Base-by-base conservation (phyloP, 2,329 filamentous ascomycete genomes). In the Neoascochyta sp. region DNA sequence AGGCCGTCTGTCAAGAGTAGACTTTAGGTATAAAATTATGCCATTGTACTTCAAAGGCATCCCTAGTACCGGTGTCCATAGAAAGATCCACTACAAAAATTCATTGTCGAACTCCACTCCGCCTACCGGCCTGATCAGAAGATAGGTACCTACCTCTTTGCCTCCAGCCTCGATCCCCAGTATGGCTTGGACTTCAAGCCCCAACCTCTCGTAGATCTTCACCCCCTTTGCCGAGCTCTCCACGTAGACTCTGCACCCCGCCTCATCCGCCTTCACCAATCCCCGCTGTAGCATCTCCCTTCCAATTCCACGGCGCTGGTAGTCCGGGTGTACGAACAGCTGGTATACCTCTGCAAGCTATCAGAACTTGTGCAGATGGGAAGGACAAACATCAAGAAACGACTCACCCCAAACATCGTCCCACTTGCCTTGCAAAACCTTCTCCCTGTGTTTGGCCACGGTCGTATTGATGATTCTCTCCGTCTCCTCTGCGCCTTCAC, bases 241-340 rank as follows among this genome's bases (percentile, higher is more conserved):
- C 8, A 51, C 22, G 33, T 44, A 49, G 7, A 41, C 23, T 1
- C 36, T 36, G 9, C 41, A 22, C 1, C 39, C 41, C n/a, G 41
- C 45, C 13, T 18, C 14, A 32, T 51, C 45, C 2, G 43, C 36
- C 15, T 40, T 28, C 14, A 41, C 21, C 9, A 45, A 13, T 1
- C 47, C 47, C 29, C 31, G 33, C 16, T 49, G 13, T 16, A 53
- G n/a, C 21, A 53, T 16, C 24, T 14, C 18, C 10, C 19, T 22
- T 3, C 45, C 45, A 11, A 51, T 28, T 19, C 50, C 50, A 24
- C 36, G 19, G 5, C 43, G 27, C 22, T 48, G 43, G 23, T 41
- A 38, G n/a, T 24, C 30, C 4, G 45, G 45, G 18, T 45, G 32
- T 9, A 48, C 43, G 11, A 25, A 39, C 4, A 47, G 14, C 9